A percentile compares a stretch with the other conserved stretches of the same genome.
These are phyloP conservation scores for Zygosaccharomyces sapae DNA, from an alignment of 1,139 yeast species.

Conservation along the genomic window DNA sequence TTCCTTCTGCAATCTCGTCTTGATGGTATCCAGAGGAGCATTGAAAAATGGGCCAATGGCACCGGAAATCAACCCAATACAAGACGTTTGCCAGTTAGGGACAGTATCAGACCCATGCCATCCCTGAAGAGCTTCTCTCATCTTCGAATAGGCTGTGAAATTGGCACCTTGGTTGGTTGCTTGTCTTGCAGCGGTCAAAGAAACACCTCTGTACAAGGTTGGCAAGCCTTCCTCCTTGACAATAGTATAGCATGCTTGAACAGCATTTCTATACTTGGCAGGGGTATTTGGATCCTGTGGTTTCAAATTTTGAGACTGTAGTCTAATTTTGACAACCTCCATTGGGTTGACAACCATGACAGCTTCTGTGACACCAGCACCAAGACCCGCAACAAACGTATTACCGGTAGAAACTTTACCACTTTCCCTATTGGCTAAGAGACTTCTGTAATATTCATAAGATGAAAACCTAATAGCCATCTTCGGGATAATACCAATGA, in stretches of 20 bases:
- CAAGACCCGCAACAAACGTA: conserved; percentile 89
- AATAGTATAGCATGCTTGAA: conserved; percentile 82
- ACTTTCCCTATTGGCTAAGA: conserved; percentile 54
- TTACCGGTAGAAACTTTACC: conserved; percentile 66
- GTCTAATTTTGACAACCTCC: conserved; percentile 93
- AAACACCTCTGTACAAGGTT: conserved; percentile 90
- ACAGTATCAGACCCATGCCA: conserved; percentile 59
- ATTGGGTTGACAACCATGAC: conserved; percentile 92
- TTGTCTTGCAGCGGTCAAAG: conserved; percentile 94
- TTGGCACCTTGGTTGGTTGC: conserved; percentile 98
- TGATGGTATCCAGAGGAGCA: conserved; percentile 96
- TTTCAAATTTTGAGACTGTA: conserved; percentile 93
- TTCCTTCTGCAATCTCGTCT: conserved; percentile 94
- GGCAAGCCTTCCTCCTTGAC: conserved; percentile 86
- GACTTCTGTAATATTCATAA: conserved; percentile 78
- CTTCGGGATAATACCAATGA: conserved; percentile 95
- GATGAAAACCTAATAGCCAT: conserved; percentile 97
- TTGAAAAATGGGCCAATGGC: conserved; percentile 97
- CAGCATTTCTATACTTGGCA: conserved; percentile 89
- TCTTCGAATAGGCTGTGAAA: conserved; percentile 88
- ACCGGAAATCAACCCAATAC: conserved; percentile 88
- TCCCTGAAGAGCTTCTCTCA: conserved; percentile 66
- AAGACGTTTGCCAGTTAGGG: conserved; percentile 92
- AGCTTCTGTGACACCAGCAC: conserved; percentile 97
- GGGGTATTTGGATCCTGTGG: conserved; percentile 68